Evolutionary conservation across 441 rosid genomes (phyloP).

Genomic region (Omphalea diandra): DNA sequence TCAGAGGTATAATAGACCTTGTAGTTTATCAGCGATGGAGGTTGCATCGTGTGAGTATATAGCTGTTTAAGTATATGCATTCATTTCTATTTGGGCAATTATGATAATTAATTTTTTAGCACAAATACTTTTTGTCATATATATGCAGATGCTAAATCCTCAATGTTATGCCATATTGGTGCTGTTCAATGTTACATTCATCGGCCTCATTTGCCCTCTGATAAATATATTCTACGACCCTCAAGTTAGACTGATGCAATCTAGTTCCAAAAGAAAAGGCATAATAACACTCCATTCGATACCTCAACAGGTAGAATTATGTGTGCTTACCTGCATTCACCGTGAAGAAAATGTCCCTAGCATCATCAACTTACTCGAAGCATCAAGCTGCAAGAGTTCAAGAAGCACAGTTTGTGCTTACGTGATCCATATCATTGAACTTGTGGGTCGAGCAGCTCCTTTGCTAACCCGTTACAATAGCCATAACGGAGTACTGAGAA

Average conservation of each 20-base stretch:
- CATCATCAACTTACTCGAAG: slow-evolving; percentile 30
- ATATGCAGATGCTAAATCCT: background rate
- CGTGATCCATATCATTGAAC: slow-evolving; percentile 27
- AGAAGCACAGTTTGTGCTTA: slow-evolving; percentile 19
- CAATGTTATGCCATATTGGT: slow-evolving; percentile 22
- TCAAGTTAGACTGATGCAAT: background rate
- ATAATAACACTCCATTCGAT: slow-evolving; percentile 30
- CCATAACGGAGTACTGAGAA: background rate
- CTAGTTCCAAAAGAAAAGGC: background rate
- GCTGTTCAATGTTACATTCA: slow-evolving; percentile 19
- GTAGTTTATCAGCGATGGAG: slow-evolving; percentile 5
- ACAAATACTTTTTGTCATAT: background rate
- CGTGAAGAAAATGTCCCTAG: slow-evolving; percentile 24
- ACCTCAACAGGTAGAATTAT: slow-evolving; percentile 28
- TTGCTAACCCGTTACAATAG: slow-evolving; percentile 20
- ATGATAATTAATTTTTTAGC: background rate
- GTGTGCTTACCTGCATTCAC: slow-evolving; percentile 29
- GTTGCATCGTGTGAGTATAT: background rate
- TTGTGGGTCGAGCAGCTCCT: slow-evolving; percentile 30
- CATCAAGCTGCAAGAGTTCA: background rate
- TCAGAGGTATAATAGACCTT: slow-evolving; percentile 32
- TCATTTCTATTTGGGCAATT: too few species aligned
- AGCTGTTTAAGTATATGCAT: too few species aligned
- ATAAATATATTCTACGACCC: slow-evolving; percentile 23
- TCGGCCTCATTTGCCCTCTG: background rate